A percentile compares a stretch with the other conserved stretches of the same genome.
These are phyloP conservation scores for Pulicaria dysenterica DNA, from an alignment of 129 eudicot genomes.

Conservation along the genomic window DNA sequence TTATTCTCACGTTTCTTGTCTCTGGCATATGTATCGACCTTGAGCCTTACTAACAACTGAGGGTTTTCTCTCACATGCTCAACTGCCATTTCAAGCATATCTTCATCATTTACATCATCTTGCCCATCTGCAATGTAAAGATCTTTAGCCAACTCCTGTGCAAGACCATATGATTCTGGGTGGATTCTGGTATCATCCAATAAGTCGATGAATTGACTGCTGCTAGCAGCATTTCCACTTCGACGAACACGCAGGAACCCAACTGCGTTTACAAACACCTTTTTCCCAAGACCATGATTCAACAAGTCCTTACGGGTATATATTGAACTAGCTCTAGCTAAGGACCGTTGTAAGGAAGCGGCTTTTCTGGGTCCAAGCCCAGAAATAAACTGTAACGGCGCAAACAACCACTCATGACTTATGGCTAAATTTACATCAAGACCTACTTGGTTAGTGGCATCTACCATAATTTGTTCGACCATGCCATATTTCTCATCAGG, in stretches of 20 bases:
- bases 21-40: slow-evolving; percentile 62
- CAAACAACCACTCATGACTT: slow-evolving; percentile 94
- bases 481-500: slow-evolving; percentile 93
- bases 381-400: slow-evolving; percentile 85
- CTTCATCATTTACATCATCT: slow-evolving; percentile 76
- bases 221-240: slow-evolving; percentile 80
- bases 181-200: slow-evolving; percentile 95
- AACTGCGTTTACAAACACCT: slow-evolving; percentile 87
- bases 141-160: slow-evolving; percentile 93
- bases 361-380: slow-evolving; percentile 98
- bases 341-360: slow-evolving; percentile 79
- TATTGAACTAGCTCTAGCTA: slow-evolving; percentile 77
- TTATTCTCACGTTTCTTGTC: slow-evolving; percentile 54
- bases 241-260: slow-evolving; percentile 92
- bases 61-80: slow-evolving; percentile 91
- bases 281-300: slow-evolving; percentile 81
- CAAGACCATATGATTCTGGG: slow-evolving; percentile 86
- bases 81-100: slow-evolving; percentile 78
- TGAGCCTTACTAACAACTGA: slow-evolving; percentile 42
- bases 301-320: slow-evolving; percentile 77
- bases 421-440: slow-evolving; percentile 86
- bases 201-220: slow-evolving; percentile 76
- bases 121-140: slow-evolving; percentile 46
- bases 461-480: slow-evolving; percentile 97
- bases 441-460: slow-evolving; percentile 91